Conservation (phyloP, 768 basidiomycete species). For the Lentinula raphanica region DNA sequence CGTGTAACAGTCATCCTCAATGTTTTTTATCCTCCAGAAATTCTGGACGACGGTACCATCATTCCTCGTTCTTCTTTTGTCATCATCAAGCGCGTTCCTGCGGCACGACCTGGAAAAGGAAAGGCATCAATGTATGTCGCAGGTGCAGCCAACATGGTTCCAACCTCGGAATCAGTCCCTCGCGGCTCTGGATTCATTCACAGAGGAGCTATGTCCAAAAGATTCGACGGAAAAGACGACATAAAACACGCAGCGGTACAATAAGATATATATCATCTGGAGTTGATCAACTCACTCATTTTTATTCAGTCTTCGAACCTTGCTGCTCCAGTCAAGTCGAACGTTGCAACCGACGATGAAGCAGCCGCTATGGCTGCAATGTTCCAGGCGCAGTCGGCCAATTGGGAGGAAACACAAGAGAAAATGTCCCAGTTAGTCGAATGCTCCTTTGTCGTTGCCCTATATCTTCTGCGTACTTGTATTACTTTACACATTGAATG, state of each 20-base stretch:
- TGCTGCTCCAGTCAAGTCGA: slow-evolving; percentile 29
- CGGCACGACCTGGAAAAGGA: slow-evolving; percentile 16
- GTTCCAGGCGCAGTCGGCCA: slow-evolving; percentile 89
- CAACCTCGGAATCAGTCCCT: slow-evolving; percentile 44
- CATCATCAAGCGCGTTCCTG: slow-evolving; percentile 85
- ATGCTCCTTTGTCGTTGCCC: slow-evolving; percentile 33
- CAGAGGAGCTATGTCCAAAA: slow-evolving; percentile 75
- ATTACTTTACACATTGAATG: background rate
- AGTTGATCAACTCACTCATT: slow-evolving; percentile 8
- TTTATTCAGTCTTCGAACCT: slow-evolving; percentile 9
- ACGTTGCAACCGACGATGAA: slow-evolving; percentile 69
- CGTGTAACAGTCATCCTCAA: background rate
- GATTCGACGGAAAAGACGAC: slow-evolving; percentile 89
- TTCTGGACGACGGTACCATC: slow-evolving; percentile 85
- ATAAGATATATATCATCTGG: slow-evolving; percentile 19
- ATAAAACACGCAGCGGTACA: slow-evolving; percentile 21
- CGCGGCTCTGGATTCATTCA: slow-evolving; percentile 51
- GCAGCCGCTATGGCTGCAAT: slow-evolving; percentile 97
- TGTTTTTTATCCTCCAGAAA: slow-evolving; percentile 45
- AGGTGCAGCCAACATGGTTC: slow-evolving; percentile 39
- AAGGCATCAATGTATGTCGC: slow-evolving; percentile 27
- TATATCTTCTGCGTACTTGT: background rate
- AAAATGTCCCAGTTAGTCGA: slow-evolving; percentile 96
- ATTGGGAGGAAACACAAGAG: slow-evolving; percentile 99
- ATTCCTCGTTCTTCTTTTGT: slow-evolving; percentile 95